Evolutionary conservation across 495 filamentous ascomycete species (phyloP).

Genomic region (Xylaria flabelliformis): DNA sequence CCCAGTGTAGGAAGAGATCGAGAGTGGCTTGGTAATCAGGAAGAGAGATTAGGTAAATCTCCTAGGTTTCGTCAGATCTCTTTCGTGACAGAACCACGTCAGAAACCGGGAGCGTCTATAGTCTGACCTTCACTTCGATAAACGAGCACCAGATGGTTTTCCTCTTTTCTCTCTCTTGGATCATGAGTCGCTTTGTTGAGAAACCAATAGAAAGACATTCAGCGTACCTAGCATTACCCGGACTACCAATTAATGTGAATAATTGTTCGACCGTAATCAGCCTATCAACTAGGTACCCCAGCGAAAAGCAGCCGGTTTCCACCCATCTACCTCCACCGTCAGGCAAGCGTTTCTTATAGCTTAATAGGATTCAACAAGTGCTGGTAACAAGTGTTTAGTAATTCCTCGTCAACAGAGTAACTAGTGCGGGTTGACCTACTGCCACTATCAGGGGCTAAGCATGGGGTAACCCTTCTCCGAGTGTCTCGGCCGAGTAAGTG

Average conservation of each 20-base stretch:
- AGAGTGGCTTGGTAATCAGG: slow-evolving; percentile 29
- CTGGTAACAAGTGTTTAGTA: not conserved
- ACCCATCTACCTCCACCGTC: not conserved
- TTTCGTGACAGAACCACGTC: slow-evolving; percentile 33
- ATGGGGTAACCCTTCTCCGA: not conserved
- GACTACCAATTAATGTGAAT: not conserved
- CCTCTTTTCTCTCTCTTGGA: not conserved
- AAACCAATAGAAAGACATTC: not conserved
- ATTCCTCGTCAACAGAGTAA: not conserved
- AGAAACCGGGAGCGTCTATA: slow-evolving; percentile 24
- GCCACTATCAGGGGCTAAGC: not conserved
- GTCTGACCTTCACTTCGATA: slow-evolving; percentile 21
- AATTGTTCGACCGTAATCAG: not conserved
- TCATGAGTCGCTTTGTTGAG: not conserved
- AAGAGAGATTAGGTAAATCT: slow-evolving; percentile 29
- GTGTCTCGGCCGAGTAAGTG: slow-evolving; percentile 13
- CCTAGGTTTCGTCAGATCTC: slow-evolving; percentile 34
- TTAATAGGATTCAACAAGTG: not conserved
- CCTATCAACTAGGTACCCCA: not conserved
- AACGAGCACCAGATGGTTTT: not conserved
- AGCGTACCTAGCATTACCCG: not conserved
- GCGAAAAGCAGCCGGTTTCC: not conserved
- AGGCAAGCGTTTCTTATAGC: not conserved
- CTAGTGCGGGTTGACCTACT: not conserved
- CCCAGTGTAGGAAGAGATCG: slow-evolving; percentile 23